These are phyloP conservation scores for Hypoxylon sp. DNA, from an alignment of 2,329 filamentous ascomycete species.

Conservation along the genomic window DNA sequence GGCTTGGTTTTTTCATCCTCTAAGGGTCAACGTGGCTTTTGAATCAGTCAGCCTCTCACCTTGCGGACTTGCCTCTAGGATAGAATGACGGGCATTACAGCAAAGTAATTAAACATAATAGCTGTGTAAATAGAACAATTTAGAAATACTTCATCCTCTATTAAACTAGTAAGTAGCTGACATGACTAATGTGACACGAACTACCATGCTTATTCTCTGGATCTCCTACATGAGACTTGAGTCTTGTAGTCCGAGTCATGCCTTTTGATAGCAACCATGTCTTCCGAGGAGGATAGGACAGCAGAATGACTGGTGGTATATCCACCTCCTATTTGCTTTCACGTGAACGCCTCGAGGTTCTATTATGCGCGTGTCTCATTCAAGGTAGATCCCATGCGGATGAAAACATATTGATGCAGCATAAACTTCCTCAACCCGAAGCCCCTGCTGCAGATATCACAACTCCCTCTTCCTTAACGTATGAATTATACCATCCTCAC, in stretches of 20 bases:
- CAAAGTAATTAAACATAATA: not conserved
- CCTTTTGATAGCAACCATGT: not conserved
- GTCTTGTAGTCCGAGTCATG: slow-evolving; percentile 1
- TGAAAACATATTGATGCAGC: too few species aligned
- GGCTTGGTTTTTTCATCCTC: slow-evolving; percentile 5
- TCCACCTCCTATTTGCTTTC: not conserved
- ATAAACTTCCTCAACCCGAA: too few species aligned
- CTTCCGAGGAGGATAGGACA: not conserved
- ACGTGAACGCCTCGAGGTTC: not conserved
- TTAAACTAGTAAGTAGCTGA: too few species aligned
- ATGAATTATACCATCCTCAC: not conserved
- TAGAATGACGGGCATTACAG: not conserved
- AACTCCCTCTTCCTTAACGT: too few species aligned
- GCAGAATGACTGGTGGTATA: slow-evolving; percentile 11
- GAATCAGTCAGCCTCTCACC: not conserved
- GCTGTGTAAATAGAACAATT: too few species aligned
- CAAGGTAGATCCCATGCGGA: slow-evolving; percentile 5
- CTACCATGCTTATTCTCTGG: not conserved
- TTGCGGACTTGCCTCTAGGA: too few species aligned
- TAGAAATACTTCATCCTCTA: too few species aligned
- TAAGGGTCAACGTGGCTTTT: not conserved
- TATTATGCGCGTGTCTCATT: slow-evolving; percentile 1
- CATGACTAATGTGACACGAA: not conserved
- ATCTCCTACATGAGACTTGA: slow-evolving; percentile 2
- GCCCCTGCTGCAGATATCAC: not conserved